Evolutionary conservation across 768 basidiomycete genomes (phyloP).

Genomic region (Pleurotus sapidus): DNA sequence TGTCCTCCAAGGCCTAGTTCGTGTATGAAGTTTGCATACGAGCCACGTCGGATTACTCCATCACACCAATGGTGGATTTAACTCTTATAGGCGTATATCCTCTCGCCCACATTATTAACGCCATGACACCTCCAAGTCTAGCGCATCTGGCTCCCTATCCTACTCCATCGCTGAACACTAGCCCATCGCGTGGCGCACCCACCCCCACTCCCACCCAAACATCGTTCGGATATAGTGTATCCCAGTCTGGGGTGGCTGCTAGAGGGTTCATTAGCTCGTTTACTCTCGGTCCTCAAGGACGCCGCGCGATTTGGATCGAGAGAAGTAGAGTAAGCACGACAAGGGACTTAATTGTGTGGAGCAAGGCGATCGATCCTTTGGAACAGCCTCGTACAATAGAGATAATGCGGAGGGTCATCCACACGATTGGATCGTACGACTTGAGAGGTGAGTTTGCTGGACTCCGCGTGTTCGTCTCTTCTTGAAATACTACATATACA

Average conservation of each 20-base stretch:
- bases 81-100: conserved; percentile 40
- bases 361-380: not conserved
- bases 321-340: conserved; percentile 37
- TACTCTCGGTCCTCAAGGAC: conserved; percentile 44
- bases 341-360: conserved; percentile 46
- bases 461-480: not conserved
- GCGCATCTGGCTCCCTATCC: not conserved
- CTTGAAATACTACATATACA: not conserved
- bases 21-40: conserved; percentile 36
- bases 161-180: conserved; percentile 7
- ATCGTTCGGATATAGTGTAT: not conserved
- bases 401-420: not conserved
- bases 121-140: conserved; percentile 9
- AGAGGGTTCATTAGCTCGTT: conserved; percentile 51
- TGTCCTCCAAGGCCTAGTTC: conserved; percentile 47
- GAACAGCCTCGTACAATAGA: not conserved
- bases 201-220: conserved; percentile 14
- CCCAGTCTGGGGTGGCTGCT: not conserved
- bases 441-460: not conserved
- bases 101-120: conserved; percentile 26
- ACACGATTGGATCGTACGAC: conserved; percentile 4
- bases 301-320: conserved; percentile 56
- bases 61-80: conserved; percentile 34
- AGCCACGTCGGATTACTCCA: conserved; percentile 11
- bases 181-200: conserved; percentile 8